Evolutionary conservation across 2,329 filamentous ascomycete species (phyloP), one percentile per base, ranked within the genome.

Genomic region (Diaporthe sp.): DNA sequence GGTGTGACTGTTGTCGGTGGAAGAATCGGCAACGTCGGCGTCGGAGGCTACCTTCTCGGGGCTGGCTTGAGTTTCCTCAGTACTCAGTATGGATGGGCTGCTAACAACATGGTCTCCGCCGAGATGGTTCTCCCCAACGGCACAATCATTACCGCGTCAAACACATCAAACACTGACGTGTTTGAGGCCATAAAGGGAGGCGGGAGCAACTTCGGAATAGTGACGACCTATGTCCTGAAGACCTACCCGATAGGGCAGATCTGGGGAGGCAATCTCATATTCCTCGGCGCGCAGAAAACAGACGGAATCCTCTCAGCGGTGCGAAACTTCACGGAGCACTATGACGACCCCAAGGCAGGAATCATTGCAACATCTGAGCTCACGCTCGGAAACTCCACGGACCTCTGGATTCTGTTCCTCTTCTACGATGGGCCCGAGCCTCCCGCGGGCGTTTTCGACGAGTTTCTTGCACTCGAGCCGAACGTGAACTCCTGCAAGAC

Each of bases 381-480:
- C 22, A 85, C 86, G 0, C 77, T 83, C 4, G 79, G 85, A 3
- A 84, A 84, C 15, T 75, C 87, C 0, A 78, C 90, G 62, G 85
- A 91, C 76, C 84, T 88, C 28, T 92, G 89, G 89, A 86, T 91
- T 74, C 81, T 93, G 75, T 92, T 92, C 81, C 80, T 91, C 49
- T 92, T 91, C 83, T 93, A 92, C 80, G 89, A 93, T 80, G 91
- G 89, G 1, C 86, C 87, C 0, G 81, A 82, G 69, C 87, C 87
- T 0, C 90, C 91, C 0, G 79, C 83, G 1, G 87, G 84, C 6
- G 86, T 89, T 2, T 93, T 93, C 75, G 85, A 87, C 74, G 87
- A 88, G 74, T 93, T 93, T 81, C 87, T 87, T 2, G 83, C 84
- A 53, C 84, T 90, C 62, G 79, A 82, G 1, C 85, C 86, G 1